A percentile compares a stretch with the other conserved stretches of the same genome.
Conservation (phyloP, 495 filamentous ascomycete species). For the Wilcoxina mikolae region DNA sequence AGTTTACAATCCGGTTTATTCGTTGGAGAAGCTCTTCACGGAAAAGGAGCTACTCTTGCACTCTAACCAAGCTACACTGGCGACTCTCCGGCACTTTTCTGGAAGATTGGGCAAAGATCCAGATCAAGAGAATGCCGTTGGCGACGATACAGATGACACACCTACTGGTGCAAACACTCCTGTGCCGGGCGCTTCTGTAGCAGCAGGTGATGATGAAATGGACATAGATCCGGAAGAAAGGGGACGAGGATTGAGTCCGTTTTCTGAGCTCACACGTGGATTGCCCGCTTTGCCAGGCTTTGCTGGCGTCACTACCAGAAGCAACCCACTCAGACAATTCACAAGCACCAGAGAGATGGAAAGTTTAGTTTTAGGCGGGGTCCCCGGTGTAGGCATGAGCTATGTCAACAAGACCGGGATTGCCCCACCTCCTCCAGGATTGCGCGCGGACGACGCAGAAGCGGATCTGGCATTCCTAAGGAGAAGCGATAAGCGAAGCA, state of each 20-base stretch:
- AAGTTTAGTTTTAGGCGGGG: constrained; percentile 15
- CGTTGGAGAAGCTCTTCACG: constrained; percentile 79
- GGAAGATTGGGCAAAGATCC: constrained; percentile 7
- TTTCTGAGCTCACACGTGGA: not conserved
- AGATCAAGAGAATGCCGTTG: not conserved
- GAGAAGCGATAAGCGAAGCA: constrained; percentile 6
- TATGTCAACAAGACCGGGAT: constrained; percentile 25
- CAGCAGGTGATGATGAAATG: constrained; percentile 14
- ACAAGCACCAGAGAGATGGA: constrained; percentile 20
- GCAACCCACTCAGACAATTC: constrained; percentile 15
- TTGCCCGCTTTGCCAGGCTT: not conserved
- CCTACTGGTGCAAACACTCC: constrained; percentile 6
- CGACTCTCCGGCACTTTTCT: constrained; percentile 29
- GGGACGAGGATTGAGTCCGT: constrained; percentile 1
- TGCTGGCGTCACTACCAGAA: constrained; percentile 13
- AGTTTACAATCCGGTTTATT: constrained; percentile 46
- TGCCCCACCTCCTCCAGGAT: constrained; percentile 19
- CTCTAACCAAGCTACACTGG: constrained; percentile 54
- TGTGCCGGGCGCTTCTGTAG: not conserved
- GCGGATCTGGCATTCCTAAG: constrained; percentile 22
- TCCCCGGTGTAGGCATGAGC: constrained; percentile 21
- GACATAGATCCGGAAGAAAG: constrained; percentile 18
- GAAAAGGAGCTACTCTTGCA: constrained; percentile 77
- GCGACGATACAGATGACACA: not conserved
- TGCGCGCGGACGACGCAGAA: constrained; percentile 20